Evolutionary conservation across 495 filamentous ascomycete genomes (phyloP), one percentile per base, ranked within the genome.

Genomic region (Aspergillus panamensis): DNA sequence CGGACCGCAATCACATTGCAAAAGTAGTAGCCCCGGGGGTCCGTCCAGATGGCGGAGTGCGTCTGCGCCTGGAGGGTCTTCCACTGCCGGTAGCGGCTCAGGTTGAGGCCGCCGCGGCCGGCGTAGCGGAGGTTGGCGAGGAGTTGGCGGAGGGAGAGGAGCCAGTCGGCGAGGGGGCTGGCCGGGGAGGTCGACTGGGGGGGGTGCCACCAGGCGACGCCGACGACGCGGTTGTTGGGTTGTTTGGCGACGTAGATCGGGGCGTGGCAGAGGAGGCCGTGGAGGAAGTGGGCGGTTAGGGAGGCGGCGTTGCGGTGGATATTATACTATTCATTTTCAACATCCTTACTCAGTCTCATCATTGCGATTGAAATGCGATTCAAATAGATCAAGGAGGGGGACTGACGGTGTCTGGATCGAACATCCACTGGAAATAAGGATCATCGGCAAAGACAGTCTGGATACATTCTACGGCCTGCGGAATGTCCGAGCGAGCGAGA

Each of bases 1-100:
- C 77, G 67, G n/a, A 88, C 85, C 3, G 83, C 83, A 55, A 89
- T 77, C 50, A 88, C 83, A 65, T 87, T 89, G 58, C 85, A 83
- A 59, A 88, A 89, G 59, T 87, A 88, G 64, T 89, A 89, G 0
- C 86, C 86, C 0, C 67, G 64, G 3, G 77, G 69, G 42, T 73
- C 64, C 10, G 53, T 63, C 71, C 76, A 79, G 13, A 75, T 55
- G 7, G 57, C 48, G 0, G 70, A 64, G 39, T 78, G 69, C 4
- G 78, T 68, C 10, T 70, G 61, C 37, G 69, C 62, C 63, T 80
- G 79, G 7, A 71, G 57, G 12, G 69, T 55, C 40, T 79, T 81
- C 66, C 77, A 80, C 57, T 85, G 82, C 65, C 75, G 81, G 68
- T 88, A 89, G 21, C 86, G 82, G 66, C 70, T 57, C 13, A 83